Evolutionary conservation across 257 asterid genomes (phyloP).

Genomic region (Agastache rugosa): DNA sequence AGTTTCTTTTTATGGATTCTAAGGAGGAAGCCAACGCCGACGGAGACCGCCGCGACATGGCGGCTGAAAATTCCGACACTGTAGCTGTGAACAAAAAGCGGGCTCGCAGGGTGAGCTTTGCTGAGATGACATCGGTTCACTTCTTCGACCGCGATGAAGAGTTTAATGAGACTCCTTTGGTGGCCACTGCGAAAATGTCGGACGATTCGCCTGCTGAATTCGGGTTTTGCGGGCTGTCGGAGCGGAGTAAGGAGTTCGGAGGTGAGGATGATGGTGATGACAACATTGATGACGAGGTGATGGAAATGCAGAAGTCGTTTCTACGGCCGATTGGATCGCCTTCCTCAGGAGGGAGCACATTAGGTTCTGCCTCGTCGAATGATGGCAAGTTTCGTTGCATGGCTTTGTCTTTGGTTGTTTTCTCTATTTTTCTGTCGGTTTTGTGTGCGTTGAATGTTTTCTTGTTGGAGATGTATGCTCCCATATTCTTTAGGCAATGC

Average conservation of each 20-base stretch:
- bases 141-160: conserved; percentile 93
- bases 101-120: conserved; percentile 94
- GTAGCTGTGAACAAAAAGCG: conserved; percentile 69
- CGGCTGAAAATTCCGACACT: conserved; percentile 65
- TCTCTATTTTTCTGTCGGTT: neutral
- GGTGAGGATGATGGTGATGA: conserved; percentile 55
- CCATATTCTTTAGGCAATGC: neutral
- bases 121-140: conserved; percentile 86
- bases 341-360: conserved; percentile 82
- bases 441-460: neutral
- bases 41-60: conserved; percentile 42
- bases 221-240: conserved; percentile 44
- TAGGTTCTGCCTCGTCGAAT: conserved; percentile 85
- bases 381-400: conserved; percentile 64
- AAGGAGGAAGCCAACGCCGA: conserved; percentile 46
- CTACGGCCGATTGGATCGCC: conserved; percentile 75
- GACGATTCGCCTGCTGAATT: conserved; percentile 34
- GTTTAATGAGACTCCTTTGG: conserved; percentile 54
- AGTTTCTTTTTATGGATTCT: conserved; percentile 50
- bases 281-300: conserved; percentile 65
- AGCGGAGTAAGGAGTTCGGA: conserved; percentile 42
- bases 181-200: conserved; percentile 34
- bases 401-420: conserved; percentile 16
- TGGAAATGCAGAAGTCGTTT: conserved; percentile 56
- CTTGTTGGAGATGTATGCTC: conserved; percentile 9